A percentile compares a stretch with the other conserved stretches of the same genome.
Conservation (phyloP, 208 protist species). For the Blastocrithidia nonstop region DNA sequence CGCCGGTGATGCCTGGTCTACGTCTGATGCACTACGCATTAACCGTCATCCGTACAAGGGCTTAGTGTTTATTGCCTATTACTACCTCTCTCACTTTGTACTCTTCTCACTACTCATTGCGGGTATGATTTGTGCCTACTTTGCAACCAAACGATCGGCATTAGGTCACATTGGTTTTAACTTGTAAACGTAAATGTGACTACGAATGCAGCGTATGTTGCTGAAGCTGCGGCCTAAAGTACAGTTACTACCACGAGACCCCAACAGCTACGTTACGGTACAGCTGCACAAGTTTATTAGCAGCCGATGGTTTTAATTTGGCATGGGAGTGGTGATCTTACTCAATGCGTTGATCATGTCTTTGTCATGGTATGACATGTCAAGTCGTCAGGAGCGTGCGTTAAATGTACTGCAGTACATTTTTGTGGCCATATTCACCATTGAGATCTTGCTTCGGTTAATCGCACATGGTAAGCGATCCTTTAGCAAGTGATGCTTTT, state of each 20-base stretch:
- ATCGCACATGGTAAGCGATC: constrained; percentile 44
- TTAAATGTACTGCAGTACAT: constrained; percentile 63
- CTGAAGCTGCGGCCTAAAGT: constrained; percentile 32
- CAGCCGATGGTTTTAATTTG: constrained; percentile 32
- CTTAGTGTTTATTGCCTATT: constrained; percentile 83
- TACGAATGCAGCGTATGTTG: constrained; percentile 65
- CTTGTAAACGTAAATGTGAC: constrained; percentile 63
- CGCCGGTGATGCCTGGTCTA: constrained; percentile 55
- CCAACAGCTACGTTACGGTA: constrained; percentile 30
- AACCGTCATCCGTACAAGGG: constrained; percentile 58
- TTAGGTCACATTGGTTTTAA: constrained; percentile 43
- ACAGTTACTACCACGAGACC: constrained; percentile 38
- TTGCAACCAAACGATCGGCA: constrained; percentile 45
- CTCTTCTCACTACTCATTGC: constrained; percentile 84
- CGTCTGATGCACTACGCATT: constrained; percentile 14
- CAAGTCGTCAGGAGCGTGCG: constrained; percentile 16
- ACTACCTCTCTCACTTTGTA: constrained; percentile 80
- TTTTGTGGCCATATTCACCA: constrained; percentile 76
- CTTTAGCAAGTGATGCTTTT: constrained; percentile 71
- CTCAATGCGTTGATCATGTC: constrained; percentile 80
- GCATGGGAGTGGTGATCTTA: constrained; percentile 53
- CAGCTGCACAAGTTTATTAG: constrained; percentile 38
- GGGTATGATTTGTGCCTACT: constrained; percentile 80
- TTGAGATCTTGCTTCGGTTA: constrained; percentile 68
- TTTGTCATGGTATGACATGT: constrained; percentile 70